Base-by-base conservation (phyloP, 2,329 filamentous ascomycete genomes). In the Samsoniella hepiali region DNA sequence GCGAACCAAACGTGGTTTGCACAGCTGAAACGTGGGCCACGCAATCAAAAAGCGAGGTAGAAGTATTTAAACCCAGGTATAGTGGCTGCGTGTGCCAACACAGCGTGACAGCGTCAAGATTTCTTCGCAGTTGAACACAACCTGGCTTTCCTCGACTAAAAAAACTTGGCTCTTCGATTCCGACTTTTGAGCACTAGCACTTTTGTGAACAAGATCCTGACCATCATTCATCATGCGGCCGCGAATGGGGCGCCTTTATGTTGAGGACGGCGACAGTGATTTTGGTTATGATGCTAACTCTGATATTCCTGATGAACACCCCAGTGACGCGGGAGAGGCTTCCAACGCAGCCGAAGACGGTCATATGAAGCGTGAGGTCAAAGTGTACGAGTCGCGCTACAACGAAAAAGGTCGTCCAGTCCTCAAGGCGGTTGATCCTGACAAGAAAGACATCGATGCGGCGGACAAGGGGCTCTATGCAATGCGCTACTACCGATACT, bases 391-490 rank as follows among this genome's bases (percentile, higher is more conserved):
- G 29, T 59, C 57, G 5, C 32, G 44, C 17, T 59, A 38, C 38
- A 59, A 59, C 42, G 29, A 47, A 10, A 59, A 59, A 15, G 57
- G 57, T 22, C 40, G 17, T 2, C 40, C 44, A 2, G 62, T 38
- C 17, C 29, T 56, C 55, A 38, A 49, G 29, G 51, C 32, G 36
- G 34, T 57, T 27, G 38, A 50, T 40, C 42, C 49, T 45, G 36
- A 31, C 59, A 64, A 64, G 38, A 64, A 54, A 44, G 61, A 62
- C 59, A 57, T 62, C 50, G 61, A 65, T 50, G 50, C 62, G 82
- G 22, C 84, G 86, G 57, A 47, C 44, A 27, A 38, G 32, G 32
- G 44, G 5, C 6, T 59, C 27, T 59, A 44, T 34, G 57, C 57
- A 15, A 34, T 59, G 29, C 32, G 42, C 31, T 59, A 47, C 40